Conservation (phyloP, 2,329 filamentous ascomycete species). For the Neofusicoccum laricinum region DNA sequence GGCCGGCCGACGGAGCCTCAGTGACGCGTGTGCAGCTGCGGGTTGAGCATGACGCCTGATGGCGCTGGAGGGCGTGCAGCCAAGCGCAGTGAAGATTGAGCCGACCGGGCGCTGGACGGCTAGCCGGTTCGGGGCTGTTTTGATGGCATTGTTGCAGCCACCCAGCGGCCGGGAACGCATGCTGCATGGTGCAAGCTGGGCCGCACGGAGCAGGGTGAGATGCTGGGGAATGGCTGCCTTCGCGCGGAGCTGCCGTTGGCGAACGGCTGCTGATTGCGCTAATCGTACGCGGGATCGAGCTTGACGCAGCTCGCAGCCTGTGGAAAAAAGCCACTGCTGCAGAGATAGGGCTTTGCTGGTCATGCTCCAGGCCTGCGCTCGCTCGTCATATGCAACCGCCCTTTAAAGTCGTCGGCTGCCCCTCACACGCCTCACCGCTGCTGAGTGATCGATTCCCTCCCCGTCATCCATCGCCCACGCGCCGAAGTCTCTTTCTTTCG, state of each 20-base stretch:
- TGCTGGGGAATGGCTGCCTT: not conserved
- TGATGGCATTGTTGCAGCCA: slow-evolving; percentile 1
- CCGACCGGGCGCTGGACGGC: not conserved
- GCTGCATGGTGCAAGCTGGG: not conserved
- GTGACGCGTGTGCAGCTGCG: not conserved
- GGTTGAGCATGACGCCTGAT: not conserved
- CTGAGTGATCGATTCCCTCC: not conserved
- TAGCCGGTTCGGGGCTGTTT: not conserved
- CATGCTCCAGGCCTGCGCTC: not conserved
- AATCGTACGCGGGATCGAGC: slow-evolving; percentile 11
- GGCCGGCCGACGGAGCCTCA: not conserved
- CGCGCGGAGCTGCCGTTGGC: not conserved
- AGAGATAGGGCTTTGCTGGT: not conserved
- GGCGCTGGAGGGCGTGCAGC: not conserved
- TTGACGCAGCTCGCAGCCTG: not conserved
- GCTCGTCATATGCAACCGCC: not conserved
- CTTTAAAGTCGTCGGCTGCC: slow-evolving; percentile 3
- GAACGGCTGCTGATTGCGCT: slow-evolving; percentile 7
- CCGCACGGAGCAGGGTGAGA: slow-evolving; percentile 3
- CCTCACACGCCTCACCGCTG: not conserved
- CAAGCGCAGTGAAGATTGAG: not conserved
- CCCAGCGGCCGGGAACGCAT: not conserved
- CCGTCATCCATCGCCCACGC: not conserved
- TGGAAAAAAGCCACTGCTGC: not conserved
- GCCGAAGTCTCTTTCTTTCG: not conserved